phyloP scores from a whole-genome alignment of 2,329 filamentous ascomycete genomes.

The Didymella segeticola region DNA sequence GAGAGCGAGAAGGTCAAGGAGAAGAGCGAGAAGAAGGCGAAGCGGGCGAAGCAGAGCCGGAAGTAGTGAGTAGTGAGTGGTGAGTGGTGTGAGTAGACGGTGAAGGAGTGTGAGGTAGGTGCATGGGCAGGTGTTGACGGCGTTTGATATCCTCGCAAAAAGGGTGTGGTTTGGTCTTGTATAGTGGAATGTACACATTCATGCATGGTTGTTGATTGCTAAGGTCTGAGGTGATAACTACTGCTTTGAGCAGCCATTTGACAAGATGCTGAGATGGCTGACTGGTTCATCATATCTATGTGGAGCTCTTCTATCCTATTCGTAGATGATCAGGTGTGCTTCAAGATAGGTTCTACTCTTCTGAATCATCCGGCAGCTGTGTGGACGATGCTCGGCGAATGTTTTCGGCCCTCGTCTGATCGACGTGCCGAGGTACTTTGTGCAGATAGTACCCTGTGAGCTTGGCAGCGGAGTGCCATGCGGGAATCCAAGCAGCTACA shows the following conservation, averaged over 20 bases:
- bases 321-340: too few species aligned
- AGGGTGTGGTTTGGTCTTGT: not conserved
- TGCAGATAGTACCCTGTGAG: not conserved
- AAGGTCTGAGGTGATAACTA: not conserved
- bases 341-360: too few species aligned
- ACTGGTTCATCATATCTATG: too few species aligned
- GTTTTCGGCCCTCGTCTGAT: too few species aligned
- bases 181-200: not conserved
- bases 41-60: slow-evolving; percentile 32
- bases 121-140: slow-evolving; percentile 13
- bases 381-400: too few species aligned
- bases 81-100: not conserved
- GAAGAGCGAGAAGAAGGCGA: slow-evolving; percentile 42
- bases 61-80: too few species aligned
- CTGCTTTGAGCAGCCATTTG: too few species aligned
- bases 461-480: slow-evolving; percentile 12
- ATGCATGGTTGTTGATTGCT: too few species aligned
- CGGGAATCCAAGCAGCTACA: slow-evolving; percentile 3
- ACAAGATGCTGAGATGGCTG: too few species aligned
- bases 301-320: too few species aligned
- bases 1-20: slow-evolving; percentile 48
- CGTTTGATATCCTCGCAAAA: slow-evolving; percentile 19
- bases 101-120: not conserved
- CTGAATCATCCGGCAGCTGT: too few species aligned
- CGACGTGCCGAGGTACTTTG: slow-evolving; percentile 15